Evolutionary conservation across 331 rosid species (phyloP), one percentile per base, ranked within the genome.

Genomic region (Acacia concinna): DNA sequence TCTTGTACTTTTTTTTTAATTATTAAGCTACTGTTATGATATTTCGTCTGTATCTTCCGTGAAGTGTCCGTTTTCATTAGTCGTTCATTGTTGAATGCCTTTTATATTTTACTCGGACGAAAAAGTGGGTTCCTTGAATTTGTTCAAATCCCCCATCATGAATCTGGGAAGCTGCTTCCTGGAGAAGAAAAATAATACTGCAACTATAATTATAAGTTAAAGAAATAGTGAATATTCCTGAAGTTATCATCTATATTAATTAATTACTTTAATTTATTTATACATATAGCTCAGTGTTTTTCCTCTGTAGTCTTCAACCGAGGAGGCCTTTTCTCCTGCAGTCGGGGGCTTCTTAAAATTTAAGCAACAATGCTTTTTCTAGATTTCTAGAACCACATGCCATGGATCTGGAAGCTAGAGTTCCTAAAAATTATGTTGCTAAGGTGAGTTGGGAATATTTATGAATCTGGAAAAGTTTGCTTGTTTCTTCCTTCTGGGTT

Each of bases 401-500:
- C 79, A 93, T 93, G 97, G 97, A 89, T 91, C 97, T 77, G 81
- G 97, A 91, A 82, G 68, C 54, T 73, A 90, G 88, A 74, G 52
- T 41, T 76, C 3, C 15, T 86, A 87, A 54, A 35, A 86, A 87
- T 70, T 78, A 85, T 47, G 84, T 82, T 47, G 84, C 37, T 51
- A 88, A 89, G 97, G 97, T 91, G 76, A 86, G 88, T 68, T 57
- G 73, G 68, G 78, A 78, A 44, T 76, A 74, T 72, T 68, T n/a
- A 25, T 34, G 59, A 72, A 56, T 69, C 74, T 46, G 74, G 71
- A 80, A 23, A 52, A 52, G 8, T 47, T 49, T 43, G 12, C 0
- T 1, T 5, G 31, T 75, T 34, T 32, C 32, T 13, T 52, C 0
- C 2, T 17, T 44, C 37, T 59, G 44, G 51, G 35, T 21, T 38